Conservation (phyloP, 192 early-diverging fungal genomes). For the Funneliformis geosporum region DNA sequence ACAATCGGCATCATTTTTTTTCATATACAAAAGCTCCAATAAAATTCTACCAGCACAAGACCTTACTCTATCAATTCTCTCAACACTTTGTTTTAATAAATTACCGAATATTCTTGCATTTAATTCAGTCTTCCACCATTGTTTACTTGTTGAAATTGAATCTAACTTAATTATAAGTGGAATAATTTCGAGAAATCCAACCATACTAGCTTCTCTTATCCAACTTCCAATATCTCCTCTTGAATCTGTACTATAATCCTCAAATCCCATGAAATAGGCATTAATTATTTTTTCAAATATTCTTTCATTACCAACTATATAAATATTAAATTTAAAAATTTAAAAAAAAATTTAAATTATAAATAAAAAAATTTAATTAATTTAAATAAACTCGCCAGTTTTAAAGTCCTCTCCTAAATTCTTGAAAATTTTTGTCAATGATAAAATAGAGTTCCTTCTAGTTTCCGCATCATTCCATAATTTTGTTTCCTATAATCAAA, state of each 20-base stretch:
- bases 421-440: slow-evolving; percentile 53
- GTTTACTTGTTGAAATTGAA: neutral
- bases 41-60: slow-evolving; percentile 70
- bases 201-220: slow-evolving; percentile 77
- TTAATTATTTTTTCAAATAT: slow-evolving; percentile 49
- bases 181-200: slow-evolving; percentile 53
- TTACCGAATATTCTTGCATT: slow-evolving; percentile 46
- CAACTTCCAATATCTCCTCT: slow-evolving; percentile 97
- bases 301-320: slow-evolving; percentile 28
- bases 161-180: slow-evolving; percentile 44
- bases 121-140: slow-evolving; percentile 45
- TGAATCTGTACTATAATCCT: slow-evolving; percentile 85
- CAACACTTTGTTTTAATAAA: slow-evolving; percentile 76
- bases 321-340: neutral
- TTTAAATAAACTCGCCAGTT: slow-evolving; percentile 35
- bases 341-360: neutral
- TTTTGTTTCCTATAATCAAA: slow-evolving; percentile 19
- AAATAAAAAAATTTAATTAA: neutral
- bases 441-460: slow-evolving; percentile 63
- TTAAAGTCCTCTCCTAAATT: slow-evolving; percentile 41
- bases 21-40: slow-evolving; percentile 45
- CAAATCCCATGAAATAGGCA: slow-evolving; percentile 63
- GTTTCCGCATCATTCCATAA: slow-evolving; percentile 64
- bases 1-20: slow-evolving; percentile 18
- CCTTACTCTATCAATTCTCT: slow-evolving; percentile 91